A percentile compares a stretch with the other conserved stretches of the same genome.
These are phyloP conservation scores for Vigna angularis DNA, from an alignment of 306 rosid species.

Conservation along the genomic window DNA sequence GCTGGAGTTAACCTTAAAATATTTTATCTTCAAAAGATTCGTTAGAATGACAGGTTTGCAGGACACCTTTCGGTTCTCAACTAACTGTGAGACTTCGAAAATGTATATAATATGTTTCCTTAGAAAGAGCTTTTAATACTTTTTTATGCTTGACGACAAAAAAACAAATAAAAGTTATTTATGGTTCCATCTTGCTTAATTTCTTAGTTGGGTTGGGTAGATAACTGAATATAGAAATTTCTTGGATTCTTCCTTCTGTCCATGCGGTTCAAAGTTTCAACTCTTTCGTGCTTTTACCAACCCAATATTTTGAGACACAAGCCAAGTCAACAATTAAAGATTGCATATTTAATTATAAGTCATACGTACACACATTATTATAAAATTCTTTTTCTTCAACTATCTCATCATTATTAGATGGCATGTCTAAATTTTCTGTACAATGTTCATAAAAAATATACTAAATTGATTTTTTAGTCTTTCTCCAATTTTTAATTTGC, in stretches of 20 bases:
- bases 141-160: background rate
- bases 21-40: background rate
- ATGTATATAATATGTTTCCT: background rate
- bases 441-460: background rate
- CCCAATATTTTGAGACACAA: constrained; percentile 12
- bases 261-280: background rate
- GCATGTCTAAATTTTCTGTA: background rate
- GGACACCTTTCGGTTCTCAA: background rate
- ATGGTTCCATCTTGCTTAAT: background rate
- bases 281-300: background rate
- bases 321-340: background rate
- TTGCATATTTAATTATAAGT: background rate
- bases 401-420: background rate
- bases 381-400: background rate
- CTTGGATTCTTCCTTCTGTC: constrained; percentile 3
- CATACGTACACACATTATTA: background rate
- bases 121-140: no score
- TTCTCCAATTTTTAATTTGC: no score
- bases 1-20: no score
- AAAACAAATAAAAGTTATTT: background rate
- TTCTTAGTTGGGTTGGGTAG: background rate
- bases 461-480: no score
- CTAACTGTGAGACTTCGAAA: background rate
- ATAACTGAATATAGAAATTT: background rate
- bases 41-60: background rate